These are phyloP conservation scores for Apophysomyces elegans DNA, from an alignment of 371 early-diverging fungal genomes.

Conservation along the genomic window DNA sequence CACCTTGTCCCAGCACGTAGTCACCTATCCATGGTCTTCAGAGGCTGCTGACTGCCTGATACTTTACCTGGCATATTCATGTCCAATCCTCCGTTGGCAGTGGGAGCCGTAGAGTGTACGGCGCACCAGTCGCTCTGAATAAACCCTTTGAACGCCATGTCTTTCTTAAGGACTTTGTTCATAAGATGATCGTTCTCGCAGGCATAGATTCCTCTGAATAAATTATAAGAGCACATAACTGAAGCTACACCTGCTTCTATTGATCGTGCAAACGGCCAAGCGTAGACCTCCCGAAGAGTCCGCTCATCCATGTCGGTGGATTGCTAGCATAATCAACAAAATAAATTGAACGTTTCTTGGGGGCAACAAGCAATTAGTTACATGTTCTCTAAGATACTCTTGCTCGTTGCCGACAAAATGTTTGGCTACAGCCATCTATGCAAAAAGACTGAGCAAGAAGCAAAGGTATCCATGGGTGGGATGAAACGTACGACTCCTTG, in stretches of 20 bases:
- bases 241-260: slow-evolving; percentile 45
- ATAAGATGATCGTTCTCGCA: slow-evolving; percentile 44
- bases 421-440: slow-evolving; percentile 53
- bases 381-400: slow-evolving; percentile 19
- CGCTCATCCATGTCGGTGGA: slow-evolving; percentile 38
- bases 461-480: background rate
- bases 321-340: slow-evolving; percentile 7
- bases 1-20: slow-evolving; percentile 20
- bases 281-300: slow-evolving; percentile 51
- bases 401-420: slow-evolving; percentile 57
- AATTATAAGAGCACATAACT: slow-evolving; percentile 52
- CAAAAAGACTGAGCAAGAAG: background rate
- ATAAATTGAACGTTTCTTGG: too few species aligned
- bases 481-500: slow-evolving; percentile 42
- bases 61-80: slow-evolving; percentile 58
- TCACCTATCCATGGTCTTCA: slow-evolving; percentile 27
- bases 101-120: slow-evolving; percentile 19
- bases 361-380: too few species aligned
- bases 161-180: slow-evolving; percentile 42
- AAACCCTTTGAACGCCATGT: slow-evolving; percentile 38
- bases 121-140: slow-evolving; percentile 28
- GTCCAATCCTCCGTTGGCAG: slow-evolving; percentile 47
- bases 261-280: slow-evolving; percentile 46
- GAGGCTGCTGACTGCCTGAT: slow-evolving; percentile 22
- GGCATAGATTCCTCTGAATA: slow-evolving; percentile 36